These are phyloP conservation scores for Thecaphora frezii DNA, from an alignment of 1,284 basidiomycete species.

Conservation along the genomic window DNA sequence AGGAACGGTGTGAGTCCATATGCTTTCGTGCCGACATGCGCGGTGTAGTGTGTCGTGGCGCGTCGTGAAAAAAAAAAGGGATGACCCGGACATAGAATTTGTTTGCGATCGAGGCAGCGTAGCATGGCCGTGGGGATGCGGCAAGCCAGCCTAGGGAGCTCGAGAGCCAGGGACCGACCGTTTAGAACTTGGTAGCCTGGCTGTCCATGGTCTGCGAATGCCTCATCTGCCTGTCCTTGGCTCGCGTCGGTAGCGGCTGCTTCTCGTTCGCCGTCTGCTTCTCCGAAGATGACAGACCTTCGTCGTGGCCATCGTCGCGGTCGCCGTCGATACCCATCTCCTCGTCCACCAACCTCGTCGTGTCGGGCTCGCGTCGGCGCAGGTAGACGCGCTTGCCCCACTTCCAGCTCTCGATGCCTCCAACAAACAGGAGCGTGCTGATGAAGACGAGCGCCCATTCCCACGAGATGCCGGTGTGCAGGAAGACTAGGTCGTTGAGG, in stretches of 20 bases:
- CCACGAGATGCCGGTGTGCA: conserved; percentile 51
- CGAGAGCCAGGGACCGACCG: too few relatives aligned
- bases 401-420: conserved; percentile 54
- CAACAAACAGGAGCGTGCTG: conserved; percentile 44
- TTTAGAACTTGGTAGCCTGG: background rate
- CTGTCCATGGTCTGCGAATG: conserved; percentile 1
- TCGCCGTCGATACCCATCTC: conserved; percentile 12
- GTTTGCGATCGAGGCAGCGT: too few relatives aligned
- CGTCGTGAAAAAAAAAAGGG: too few relatives aligned
- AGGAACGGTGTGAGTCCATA: too few relatives aligned
- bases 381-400: conserved; percentile 46
- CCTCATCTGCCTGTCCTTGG: background rate
- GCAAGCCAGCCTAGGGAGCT: too few relatives aligned
- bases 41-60: too few relatives aligned
- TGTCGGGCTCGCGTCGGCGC: conserved; percentile 15
- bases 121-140: too few relatives aligned
- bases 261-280: background rate
- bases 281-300: background rate
- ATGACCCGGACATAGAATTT: too few relatives aligned
- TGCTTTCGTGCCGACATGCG: too few relatives aligned
- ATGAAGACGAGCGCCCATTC: conserved; percentile 59
- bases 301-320: background rate
- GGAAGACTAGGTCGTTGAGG: conserved; percentile 58
- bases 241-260: background rate
- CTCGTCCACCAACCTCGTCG: conserved; percentile 22